Evolutionary conservation across 1,139 yeast genomes (phyloP), one percentile per base, ranked within the genome.

Genomic region (Lodderomyces elongisporus): DNA sequence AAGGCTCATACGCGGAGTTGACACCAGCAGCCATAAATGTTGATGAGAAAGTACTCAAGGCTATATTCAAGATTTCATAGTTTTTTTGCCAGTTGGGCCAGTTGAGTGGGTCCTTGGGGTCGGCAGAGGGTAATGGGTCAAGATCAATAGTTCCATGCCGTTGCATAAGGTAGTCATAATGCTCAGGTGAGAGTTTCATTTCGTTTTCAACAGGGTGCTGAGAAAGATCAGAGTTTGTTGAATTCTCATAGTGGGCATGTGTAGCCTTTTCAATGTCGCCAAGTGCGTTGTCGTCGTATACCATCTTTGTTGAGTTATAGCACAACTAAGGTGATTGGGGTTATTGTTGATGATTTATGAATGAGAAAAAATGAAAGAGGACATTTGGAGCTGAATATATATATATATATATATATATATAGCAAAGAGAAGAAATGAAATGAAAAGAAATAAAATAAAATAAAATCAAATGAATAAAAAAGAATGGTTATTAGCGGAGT

Each of bases 21-120:
- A 44, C 34, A 14, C 48, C 49, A 12, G 48, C 47, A 18, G 49
- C 47, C 47, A 46, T 43, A 20, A 46, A 44, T 6, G 47, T 46
- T 17, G 44, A 36, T 20, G 41, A 31, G 24, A 44, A 44, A 12
- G 46, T 35, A 25, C 46, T 45, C 27, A 46, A 43, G 1, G 49
- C 42, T 23, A 46, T 39, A 26, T 44, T 26, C 21, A 36, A n/a
- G 14, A 46, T 43, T 30, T 39, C 42, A 28, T 32, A 41, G 16
- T 39, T 38, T 26, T 39, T 41, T 27, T 37, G 36, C 44, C 45
- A 38, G 16, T 34, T 35, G 4, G 49, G 43, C 50, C 50, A 46
- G 26, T 46, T 46, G 12, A 46, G 40, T 2, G 50, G 50, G 25
- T 46, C 49, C 16, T 34, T 21, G 8, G 48, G 46, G 33, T 40